Conservation (phyloP, 2,329 filamentous ascomycete species). For the Dactylellina drechsleri region DNA sequence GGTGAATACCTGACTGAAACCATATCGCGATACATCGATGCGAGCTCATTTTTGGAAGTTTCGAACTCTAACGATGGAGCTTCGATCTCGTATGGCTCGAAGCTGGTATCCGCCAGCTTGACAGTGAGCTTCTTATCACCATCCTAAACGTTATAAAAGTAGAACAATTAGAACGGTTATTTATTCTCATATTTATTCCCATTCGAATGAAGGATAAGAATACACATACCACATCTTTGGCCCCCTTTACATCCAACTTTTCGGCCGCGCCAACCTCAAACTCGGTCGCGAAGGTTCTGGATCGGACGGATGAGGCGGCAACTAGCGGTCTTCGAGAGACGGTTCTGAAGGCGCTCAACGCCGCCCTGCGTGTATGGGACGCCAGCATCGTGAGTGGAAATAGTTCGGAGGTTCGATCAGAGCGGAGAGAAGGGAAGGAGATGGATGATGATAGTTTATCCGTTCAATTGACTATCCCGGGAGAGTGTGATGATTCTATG, state of each 20-base stretch:
- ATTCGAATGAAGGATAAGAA: too few species aligned
- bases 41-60: slow-evolving; percentile 96
- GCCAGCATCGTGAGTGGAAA: slow-evolving; percentile 45
- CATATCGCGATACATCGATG: slow-evolving; percentile 99
- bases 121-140: slow-evolving; percentile 94
- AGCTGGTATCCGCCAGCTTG: slow-evolving; percentile 95
- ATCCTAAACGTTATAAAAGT: slow-evolving; percentile 68
- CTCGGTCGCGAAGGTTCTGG: slow-evolving; percentile 36
- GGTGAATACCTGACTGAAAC: slow-evolving; percentile 81
- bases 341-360: slow-evolving; percentile 46
- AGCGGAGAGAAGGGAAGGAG: slow-evolving; percentile 13
- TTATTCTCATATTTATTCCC: too few species aligned
- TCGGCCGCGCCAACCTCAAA: slow-evolving; percentile 55
- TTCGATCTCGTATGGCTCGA: slow-evolving; percentile 99
- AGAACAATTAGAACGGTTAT: too few species aligned
- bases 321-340: slow-evolving; percentile 50
- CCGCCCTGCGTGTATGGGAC: slow-evolving; percentile 48
- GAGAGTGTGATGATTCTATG: not conserved
- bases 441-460: slow-evolving; percentile 1
- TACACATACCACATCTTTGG: not conserved
- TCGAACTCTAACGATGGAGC: slow-evolving; percentile 91
- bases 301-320: slow-evolving; percentile 19
- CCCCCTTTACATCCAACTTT: not conserved
- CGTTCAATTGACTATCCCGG: not conserved
- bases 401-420: slow-evolving; percentile 4